phyloP scores from a whole-genome alignment of 176 grass and related monocot genomes.

The Zoysia japonica region DNA sequence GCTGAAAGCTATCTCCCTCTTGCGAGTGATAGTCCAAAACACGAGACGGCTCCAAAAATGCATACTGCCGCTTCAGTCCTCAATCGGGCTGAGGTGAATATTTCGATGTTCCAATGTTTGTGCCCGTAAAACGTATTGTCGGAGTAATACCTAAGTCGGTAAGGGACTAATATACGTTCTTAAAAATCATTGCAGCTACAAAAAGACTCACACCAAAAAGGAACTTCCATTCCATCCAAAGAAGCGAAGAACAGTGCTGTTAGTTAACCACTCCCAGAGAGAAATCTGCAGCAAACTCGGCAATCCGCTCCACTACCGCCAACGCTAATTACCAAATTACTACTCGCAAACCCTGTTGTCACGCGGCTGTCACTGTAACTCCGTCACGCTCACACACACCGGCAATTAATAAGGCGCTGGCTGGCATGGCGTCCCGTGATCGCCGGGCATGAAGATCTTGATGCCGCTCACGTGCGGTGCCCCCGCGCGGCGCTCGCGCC shows the following conservation, averaged over 20 bases:
- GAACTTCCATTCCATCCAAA: not conserved
- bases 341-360: not conserved
- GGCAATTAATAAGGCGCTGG: constrained; percentile 27
- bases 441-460: constrained; percentile 29
- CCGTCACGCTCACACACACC: too few species aligned
- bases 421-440: constrained; percentile 33
- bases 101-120: too few species aligned
- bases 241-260: not conserved
- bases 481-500: constrained; percentile 7
- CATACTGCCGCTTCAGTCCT: not conserved
- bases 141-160: too few species aligned
- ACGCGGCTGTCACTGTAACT: too few species aligned
- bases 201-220: not conserved
- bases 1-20: not conserved
- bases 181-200: too few species aligned
- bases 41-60: not conserved
- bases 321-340: not conserved
- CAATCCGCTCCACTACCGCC: not conserved
- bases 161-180: too few species aligned
- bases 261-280: not conserved
- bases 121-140: too few species aligned
- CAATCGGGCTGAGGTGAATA: too few species aligned
- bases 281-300: not conserved
- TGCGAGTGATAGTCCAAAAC: too few species aligned
- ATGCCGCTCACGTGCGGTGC: constrained; percentile 43